These are phyloP conservation scores for Dispira simplex DNA, from an alignment of 192 early-diverging fungal species.

Conservation along the genomic window DNA sequence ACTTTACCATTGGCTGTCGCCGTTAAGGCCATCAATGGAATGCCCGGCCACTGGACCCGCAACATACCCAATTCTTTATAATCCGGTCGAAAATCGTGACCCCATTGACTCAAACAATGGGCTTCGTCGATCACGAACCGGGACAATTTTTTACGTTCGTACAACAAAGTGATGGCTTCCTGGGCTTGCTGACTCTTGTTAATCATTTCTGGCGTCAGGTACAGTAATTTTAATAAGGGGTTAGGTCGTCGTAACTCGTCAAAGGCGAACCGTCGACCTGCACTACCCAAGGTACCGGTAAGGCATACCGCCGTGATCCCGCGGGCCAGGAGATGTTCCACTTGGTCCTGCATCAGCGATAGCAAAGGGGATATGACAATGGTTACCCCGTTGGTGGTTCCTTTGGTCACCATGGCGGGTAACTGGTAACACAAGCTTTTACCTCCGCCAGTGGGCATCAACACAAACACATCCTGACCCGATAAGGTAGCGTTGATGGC, in stretches of 20 bases:
- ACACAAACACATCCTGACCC: slow-evolving; percentile 77
- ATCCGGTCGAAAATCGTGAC: slow-evolving; percentile 93
- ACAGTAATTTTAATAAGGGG: slow-evolving; percentile 46
- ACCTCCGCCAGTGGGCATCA: slow-evolving; percentile 98
- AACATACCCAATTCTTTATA: slow-evolving; percentile 63
- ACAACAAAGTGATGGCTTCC: slow-evolving; percentile 33
- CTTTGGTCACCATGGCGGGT: slow-evolving; percentile 54
- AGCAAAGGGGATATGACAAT: slow-evolving; percentile 87
- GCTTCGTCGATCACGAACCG: slow-evolving; percentile 95
- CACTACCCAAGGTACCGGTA: slow-evolving; percentile 37
- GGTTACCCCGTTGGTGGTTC: slow-evolving; percentile 54
- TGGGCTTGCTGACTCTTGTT: slow-evolving; percentile 42
- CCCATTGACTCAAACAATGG: slow-evolving; percentile 94
- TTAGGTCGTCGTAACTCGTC: slow-evolving; percentile 30
- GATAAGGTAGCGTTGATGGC: slow-evolving; percentile 75
- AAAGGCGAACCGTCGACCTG: slow-evolving; percentile 36
- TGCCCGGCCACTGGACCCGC: slow-evolving; percentile 46
- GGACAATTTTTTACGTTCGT: slow-evolving; percentile 46
- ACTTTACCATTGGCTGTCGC: slow-evolving; percentile 90
- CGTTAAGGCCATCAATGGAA: slow-evolving; percentile 88
- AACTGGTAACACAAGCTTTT: slow-evolving; percentile 95
- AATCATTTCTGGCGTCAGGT: slow-evolving; percentile 84
- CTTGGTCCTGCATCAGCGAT: slow-evolving; percentile 95
- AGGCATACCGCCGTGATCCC: slow-evolving; percentile 47
- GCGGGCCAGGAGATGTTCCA: slow-evolving; percentile 43